Evolutionary conservation across 176 grass and related monocot genomes (phyloP), one percentile per base, ranked within the genome.

Genomic region (Oryza glaberrima): DNA sequence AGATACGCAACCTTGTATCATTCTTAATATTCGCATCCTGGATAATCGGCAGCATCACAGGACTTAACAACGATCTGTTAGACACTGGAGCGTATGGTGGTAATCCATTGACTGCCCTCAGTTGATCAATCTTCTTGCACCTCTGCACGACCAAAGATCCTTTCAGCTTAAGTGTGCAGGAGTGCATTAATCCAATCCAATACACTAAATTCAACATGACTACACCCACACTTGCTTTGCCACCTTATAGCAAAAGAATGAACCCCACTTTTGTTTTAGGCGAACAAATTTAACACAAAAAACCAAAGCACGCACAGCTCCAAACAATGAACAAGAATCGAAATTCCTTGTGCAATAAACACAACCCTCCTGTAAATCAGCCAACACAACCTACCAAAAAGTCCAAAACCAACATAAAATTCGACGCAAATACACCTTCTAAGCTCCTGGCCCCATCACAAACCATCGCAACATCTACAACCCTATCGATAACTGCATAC

Each of bases 1-100:
- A 98, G 78, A 98, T 95, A 70, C 95, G 95, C 84, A 98, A 77
- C 82, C 95, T 93, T 3, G 91, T 98, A 83, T 98, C 90, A 38
- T 66, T 83, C 54, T 45, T 86, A 64, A 7, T 80, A 60, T 60
- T 77, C 5, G 71, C 17, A 43, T 92, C 93, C 67, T 38, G 82
- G 13, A 80, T 25, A 48, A 30, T 34, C 9, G 86, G 92, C 58
- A 82, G 40, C 34, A 68, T 85, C 46, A 85, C 80, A 46, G 78
- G 52, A 77, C 79, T 58, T 79, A 86, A 75, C 6, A 88, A 73
- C 17, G 67, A 70, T 49, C 52, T 75, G 25, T 92, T 72, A 7
- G 81, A 76, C 73, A 90, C 41, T 1, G 87, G 80, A 81, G 77
- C 43, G 26, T 47, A 77, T 9, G 89, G 64, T 3, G 65, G 77